These are phyloP conservation scores for Candida glucosophila DNA, from an alignment of 1,139 yeast species.

Conservation along the genomic window DNA sequence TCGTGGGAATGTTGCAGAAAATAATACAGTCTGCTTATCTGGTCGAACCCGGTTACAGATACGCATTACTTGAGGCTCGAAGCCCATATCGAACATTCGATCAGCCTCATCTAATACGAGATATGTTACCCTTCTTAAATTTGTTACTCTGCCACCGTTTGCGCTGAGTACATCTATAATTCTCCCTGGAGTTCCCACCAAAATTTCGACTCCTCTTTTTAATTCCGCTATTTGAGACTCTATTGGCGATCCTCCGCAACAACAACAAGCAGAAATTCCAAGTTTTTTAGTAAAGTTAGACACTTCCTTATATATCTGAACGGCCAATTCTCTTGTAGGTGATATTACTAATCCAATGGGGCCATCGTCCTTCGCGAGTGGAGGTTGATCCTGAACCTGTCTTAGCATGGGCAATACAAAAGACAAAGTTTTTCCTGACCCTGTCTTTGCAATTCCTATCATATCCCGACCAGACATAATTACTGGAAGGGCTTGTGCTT, in stretches of 20 bases:
- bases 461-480: constrained; percentile 86
- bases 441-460: constrained; percentile 92
- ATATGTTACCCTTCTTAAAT: constrained; percentile 63
- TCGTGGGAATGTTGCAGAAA: constrained; percentile 89
- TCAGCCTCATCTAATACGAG: constrained; percentile 95
- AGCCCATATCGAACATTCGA: constrained; percentile 94
- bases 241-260: constrained; percentile 91
- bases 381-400: constrained; percentile 68
- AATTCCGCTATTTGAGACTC: constrained; percentile 75
- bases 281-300: constrained; percentile 46
- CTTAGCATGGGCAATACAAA: constrained; percentile 78
- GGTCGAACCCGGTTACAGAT: constrained; percentile 74
- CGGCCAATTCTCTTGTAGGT: constrained; percentile 89
- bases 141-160: constrained; percentile 71
- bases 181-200: constrained; percentile 95
- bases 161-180: constrained; percentile 83
- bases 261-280: constrained; percentile 52
- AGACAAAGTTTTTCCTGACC: constrained; percentile 92
- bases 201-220: constrained; percentile 70
- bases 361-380: constrained; percentile 48
- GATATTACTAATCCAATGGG: constrained; percentile 78
- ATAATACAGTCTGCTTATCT: constrained; percentile 84
- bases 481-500: constrained; percentile 85
- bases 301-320: constrained; percentile 72
- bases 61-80: constrained; percentile 91